A percentile compares a stretch with the other conserved stretches of the same genome.
phyloP scores from a whole-genome alignment of 352 stramenopile genomes.

The Phytophthora pistaciae region DNA sequence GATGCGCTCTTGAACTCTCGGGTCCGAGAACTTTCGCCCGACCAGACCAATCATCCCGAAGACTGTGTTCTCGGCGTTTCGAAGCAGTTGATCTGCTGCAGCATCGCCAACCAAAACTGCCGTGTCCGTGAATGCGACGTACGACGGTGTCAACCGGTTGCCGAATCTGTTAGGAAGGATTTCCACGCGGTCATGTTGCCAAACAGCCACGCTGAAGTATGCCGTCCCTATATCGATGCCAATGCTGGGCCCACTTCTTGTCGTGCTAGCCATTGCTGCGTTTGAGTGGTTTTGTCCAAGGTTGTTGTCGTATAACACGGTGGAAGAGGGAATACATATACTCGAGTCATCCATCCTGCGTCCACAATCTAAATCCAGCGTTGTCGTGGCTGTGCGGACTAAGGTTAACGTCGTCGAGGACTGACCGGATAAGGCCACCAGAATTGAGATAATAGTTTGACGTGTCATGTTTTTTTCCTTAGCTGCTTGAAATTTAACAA shows the following conservation, averaged over 20 bases:
- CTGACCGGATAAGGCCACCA: neutral
- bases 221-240: conserved; percentile 1
- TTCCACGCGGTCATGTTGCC: neutral
- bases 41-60: neutral
- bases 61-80: conserved; percentile 1
- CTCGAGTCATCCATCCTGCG: too few relatives aligned
- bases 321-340: neutral
- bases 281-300: neutral
- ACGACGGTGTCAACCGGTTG: neutral
- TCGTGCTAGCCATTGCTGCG: neutral
- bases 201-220: neutral
- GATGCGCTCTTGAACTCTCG: neutral
- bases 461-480: too few relatives aligned
- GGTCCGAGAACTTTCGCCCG: conserved; percentile 11
- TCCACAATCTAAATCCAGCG: neutral
- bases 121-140: neutral
- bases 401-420: neutral
- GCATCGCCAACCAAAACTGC: neutral
- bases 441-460: neutral
- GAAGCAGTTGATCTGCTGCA: neutral
- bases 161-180: neutral
- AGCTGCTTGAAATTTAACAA: too few relatives aligned
- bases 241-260: neutral
- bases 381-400: neutral
- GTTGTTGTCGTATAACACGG: neutral